Conservation (phyloP, 2,329 filamentous ascomycete species). For the Alternaria sp. region DNA sequence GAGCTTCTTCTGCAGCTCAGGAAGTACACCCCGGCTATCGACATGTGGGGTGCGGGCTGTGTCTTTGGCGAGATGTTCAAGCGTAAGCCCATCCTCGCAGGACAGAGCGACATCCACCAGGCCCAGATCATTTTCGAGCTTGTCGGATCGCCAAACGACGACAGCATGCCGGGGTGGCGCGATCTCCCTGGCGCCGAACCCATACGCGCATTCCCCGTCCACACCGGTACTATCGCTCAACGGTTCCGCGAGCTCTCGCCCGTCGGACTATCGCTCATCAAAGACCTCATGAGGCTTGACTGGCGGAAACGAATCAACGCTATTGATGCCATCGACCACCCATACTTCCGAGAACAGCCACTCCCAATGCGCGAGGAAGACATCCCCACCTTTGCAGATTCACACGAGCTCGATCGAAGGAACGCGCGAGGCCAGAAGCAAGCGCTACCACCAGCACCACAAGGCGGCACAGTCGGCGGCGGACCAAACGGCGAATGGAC, state of each 20-base stretch:
- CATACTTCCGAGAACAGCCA: slow-evolving; percentile 84
- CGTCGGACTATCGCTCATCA: slow-evolving; percentile 77
- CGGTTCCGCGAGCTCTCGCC: slow-evolving; percentile 78
- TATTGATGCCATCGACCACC: slow-evolving; percentile 88
- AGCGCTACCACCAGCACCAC: slow-evolving; percentile 85
- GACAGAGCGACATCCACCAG: slow-evolving; percentile 87
- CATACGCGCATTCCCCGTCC: slow-evolving; percentile 66
- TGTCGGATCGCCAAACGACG: slow-evolving; percentile 85
- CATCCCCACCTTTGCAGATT: slow-evolving; percentile 90
- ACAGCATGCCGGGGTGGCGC: slow-evolving; percentile 92
- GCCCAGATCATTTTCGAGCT: slow-evolving; percentile 93
- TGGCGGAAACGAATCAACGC: slow-evolving; percentile 91
- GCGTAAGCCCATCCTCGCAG: slow-evolving; percentile 88
- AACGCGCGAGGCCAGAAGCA: slow-evolving; percentile 88
- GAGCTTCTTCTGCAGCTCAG: slow-evolving; percentile 88
- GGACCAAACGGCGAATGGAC: slow-evolving; percentile 67
- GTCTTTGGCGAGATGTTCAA: slow-evolving; percentile 98
- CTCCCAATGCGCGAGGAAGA: slow-evolving; percentile 82
- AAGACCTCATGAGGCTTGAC: slow-evolving; percentile 84
- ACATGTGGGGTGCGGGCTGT: slow-evolving; percentile 99
- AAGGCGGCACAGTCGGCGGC: slow-evolving; percentile 86
- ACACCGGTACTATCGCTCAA: slow-evolving; percentile 69
- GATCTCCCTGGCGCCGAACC: slow-evolving; percentile 80
- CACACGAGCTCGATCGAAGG: slow-evolving; percentile 92
- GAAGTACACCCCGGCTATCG: slow-evolving; percentile 95